Base-by-base conservation (phyloP, 2,329 filamentous ascomycete genomes). In the Scytalidium lignicola region DNA sequence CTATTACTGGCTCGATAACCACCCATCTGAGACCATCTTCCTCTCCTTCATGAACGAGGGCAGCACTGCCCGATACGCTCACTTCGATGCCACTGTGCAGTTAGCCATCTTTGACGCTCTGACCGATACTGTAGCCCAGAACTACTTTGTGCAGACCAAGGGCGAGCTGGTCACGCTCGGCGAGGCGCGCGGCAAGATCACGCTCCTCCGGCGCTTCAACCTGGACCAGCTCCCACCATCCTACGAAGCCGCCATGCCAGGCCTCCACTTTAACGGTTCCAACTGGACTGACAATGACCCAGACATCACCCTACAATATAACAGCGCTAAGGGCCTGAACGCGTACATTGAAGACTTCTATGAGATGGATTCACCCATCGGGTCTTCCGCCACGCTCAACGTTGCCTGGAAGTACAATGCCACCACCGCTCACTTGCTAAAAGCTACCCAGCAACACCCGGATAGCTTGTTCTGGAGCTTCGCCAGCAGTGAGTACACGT, bases 121-220 rank as follows among this genome's bases (percentile, higher is more conserved):
- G 3, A 73, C 67, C 2, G 66, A 65, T 0, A 55, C 58, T 0
- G 67, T 62, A 1, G 72, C 74, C 2, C 55, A 57, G 10, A 51
- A 57, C 5, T 76, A 72, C 52, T 63, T 77, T 41, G 43, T 69
- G 8, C 68, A 70, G 46, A 62, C 52, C 0, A 61, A 64, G 47
- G 60, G 65, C 41, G 51, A 61, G 15, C 49, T 72, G 2, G 67
- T 67, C 5, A 82, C 74, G 2, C 78, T 97, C 6, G 87, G 87
- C 57, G 81, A 89, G 61, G 86, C 78, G 6, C 82, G 92, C 50
- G 89, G 91, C 23, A 89, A 86, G 64, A 85, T 95, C 58, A 81
- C 96, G 8, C 79, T 96, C n/a, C 70, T 97, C 45, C 83, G 91
- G 22, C 85, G 92, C 44, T 96, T 95, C 71, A 71, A 68, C 42